phyloP scores from a whole-genome alignment of 2,329 filamentous ascomycete genomes.

The Leptodontidium sp. region DNA sequence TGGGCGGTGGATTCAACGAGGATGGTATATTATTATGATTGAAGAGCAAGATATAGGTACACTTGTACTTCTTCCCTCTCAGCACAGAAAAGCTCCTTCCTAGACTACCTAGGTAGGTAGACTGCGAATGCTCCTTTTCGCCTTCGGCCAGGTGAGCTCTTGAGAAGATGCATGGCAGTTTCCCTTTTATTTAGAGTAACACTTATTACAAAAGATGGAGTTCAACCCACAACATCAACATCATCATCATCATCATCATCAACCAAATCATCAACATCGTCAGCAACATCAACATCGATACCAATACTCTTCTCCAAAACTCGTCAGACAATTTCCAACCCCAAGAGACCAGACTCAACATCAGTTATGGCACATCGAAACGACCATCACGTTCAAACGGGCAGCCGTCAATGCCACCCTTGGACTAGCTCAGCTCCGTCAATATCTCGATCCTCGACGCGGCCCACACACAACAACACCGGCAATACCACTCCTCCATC shows the following conservation, averaged over 20 bases:
- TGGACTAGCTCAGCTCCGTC: neutral
- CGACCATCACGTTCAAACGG: neutral
- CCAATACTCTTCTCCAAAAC: neutral
- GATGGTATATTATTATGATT: neutral
- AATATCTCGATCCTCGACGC: neutral
- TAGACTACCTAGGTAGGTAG: too few relatives aligned
- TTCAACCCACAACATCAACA: neutral
- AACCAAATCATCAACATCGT: neutral
- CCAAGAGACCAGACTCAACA: neutral
- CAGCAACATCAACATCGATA: conserved; percentile 11
- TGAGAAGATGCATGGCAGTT: too few relatives aligned
- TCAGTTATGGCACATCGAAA: neutral
- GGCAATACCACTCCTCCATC: neutral
- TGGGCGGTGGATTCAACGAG: neutral
- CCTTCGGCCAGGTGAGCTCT: too few relatives aligned
- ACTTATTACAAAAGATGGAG: too few relatives aligned
- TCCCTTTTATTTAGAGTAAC: too few relatives aligned
- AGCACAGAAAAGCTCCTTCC: too few relatives aligned
- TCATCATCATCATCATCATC: neutral
- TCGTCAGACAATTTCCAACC: neutral
- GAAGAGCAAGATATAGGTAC: too few relatives aligned
- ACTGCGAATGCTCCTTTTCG: too few relatives aligned
- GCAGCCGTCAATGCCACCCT: neutral
- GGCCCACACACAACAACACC: neutral
- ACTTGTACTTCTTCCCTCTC: too few relatives aligned